Percentiles rank a stretch among this genome's conserved stretches.
Conservation (phyloP, 768 basidiomycete species). For the Russula sp. region DNA sequence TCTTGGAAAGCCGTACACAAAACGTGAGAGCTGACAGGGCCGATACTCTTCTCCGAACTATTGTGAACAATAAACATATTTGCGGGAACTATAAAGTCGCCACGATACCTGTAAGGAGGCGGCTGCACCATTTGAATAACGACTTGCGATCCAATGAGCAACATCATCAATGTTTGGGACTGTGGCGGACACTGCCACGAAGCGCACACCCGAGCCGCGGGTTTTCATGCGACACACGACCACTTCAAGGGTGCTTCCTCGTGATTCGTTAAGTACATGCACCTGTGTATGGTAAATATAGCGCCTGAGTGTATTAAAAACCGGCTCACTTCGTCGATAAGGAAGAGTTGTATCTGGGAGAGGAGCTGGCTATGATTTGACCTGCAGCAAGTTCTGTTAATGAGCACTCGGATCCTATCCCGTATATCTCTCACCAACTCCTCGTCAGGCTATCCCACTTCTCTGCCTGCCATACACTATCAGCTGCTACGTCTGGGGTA, state of each 20-base stretch:
- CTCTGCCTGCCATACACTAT: constrained; percentile 60
- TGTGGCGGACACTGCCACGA: constrained; percentile 89
- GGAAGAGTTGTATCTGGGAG: constrained; percentile 70
- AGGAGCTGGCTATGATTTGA: constrained; percentile 62
- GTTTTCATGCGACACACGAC: constrained; percentile 92
- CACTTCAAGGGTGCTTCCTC: constrained; percentile 92
- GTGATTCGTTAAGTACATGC: constrained; percentile 84
- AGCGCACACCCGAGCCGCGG: constrained; percentile 66
- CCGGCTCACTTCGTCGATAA: constrained; percentile 79
- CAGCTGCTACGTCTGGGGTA: constrained; percentile 4
- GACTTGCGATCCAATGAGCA: constrained; percentile 76
- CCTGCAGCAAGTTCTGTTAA: constrained; percentile 40
- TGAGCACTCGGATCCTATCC: constrained; percentile 7
- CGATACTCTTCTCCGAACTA: constrained; percentile 94
- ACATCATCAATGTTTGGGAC: constrained; percentile 92
- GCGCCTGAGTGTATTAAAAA: not conserved
- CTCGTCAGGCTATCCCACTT: constrained; percentile 96
- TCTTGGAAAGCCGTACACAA: constrained; percentile 69
- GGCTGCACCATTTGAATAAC: constrained; percentile 47
- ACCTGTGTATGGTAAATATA: constrained; percentile 50
- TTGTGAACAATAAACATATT: not conserved
- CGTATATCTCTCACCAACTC: constrained; percentile 55
- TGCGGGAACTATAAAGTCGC: not conserved
- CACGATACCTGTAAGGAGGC: constrained; percentile 62
- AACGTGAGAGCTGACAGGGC: constrained; percentile 73